These are phyloP conservation scores for Karstenula rhodostoma DNA, from an alignment of 2,329 filamentous ascomycete species.

Conservation along the genomic window DNA sequence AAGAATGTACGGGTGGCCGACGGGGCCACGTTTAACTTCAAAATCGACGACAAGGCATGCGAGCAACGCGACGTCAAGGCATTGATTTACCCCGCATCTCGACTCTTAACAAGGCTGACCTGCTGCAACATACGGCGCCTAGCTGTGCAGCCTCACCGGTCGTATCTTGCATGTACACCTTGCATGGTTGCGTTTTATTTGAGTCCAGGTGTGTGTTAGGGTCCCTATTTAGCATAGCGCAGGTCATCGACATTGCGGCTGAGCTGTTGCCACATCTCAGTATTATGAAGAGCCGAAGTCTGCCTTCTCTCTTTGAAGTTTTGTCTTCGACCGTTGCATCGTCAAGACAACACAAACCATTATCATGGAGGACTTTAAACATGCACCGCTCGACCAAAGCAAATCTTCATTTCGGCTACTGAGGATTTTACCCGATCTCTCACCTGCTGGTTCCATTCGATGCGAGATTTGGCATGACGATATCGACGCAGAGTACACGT, in stretches of 20 bases:
- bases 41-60: too few species aligned
- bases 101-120: background rate
- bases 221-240: background rate
- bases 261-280: background rate
- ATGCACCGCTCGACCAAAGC: background rate
- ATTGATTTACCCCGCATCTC: background rate
- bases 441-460: constrained; percentile 6
- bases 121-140: background rate
- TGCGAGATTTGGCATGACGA: constrained; percentile 12
- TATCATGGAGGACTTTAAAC: background rate
- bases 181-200: background rate
- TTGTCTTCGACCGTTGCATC: background rate
- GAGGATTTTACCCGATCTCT: background rate
- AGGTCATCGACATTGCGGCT: background rate
- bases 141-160: background rate
- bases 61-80: too few species aligned
- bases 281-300: background rate
- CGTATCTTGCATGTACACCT: background rate
- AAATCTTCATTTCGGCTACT: constrained; percentile 5
- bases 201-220: background rate
- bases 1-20: too few species aligned
- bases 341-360: background rate
- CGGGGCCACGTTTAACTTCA: too few species aligned
- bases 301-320: background rate
- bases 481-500: constrained; percentile 7